Percentiles rank a stretch among this genome's conserved stretches.
Conservation (phyloP, 768 basidiomycete genomes). For the Suillus alpinus region DNA sequence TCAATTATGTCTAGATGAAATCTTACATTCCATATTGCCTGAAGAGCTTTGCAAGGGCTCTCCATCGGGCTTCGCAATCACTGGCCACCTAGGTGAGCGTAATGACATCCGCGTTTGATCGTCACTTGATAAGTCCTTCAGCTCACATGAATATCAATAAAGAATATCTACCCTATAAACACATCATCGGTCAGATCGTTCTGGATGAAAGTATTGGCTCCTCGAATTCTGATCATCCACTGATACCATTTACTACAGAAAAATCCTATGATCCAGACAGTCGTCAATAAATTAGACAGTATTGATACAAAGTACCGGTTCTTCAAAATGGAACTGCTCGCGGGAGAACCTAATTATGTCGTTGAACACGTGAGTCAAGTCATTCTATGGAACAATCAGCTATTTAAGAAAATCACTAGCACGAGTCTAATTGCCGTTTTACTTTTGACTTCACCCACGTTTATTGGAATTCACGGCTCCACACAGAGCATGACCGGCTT, state of each 20-base stretch:
- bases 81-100: slow-evolving; percentile 82
- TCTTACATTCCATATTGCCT: slow-evolving; percentile 80
- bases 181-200: slow-evolving; percentile 88
- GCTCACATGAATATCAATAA: slow-evolving; percentile 90
- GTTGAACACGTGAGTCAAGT: slow-evolving; percentile 70
- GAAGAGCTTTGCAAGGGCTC: slow-evolving; percentile 72
- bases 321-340: slow-evolving; percentile 95
- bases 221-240: background rate
- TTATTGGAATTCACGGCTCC: slow-evolving; percentile 97
- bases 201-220: slow-evolving; percentile 64
- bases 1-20: slow-evolving; percentile 58
- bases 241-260: slow-evolving; percentile 52
- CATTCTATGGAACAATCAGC: background rate
- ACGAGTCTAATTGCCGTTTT: slow-evolving; percentile 83
- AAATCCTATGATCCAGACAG: slow-evolving; percentile 78
- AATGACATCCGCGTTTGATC: background rate
- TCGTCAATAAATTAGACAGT: slow-evolving; percentile 90
- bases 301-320: slow-evolving; percentile 88
- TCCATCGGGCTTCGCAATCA: slow-evolving; percentile 83
- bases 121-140: slow-evolving; percentile 28
- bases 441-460: slow-evolving; percentile 93
- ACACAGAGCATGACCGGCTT: slow-evolving; percentile 86
- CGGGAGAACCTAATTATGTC: slow-evolving; percentile 82
- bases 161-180: slow-evolving; percentile 89
- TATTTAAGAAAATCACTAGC: slow-evolving; percentile 39